Conservation (phyloP, 2,329 filamentous ascomycete species). For the Trichoderma citrinoviride region DNA sequence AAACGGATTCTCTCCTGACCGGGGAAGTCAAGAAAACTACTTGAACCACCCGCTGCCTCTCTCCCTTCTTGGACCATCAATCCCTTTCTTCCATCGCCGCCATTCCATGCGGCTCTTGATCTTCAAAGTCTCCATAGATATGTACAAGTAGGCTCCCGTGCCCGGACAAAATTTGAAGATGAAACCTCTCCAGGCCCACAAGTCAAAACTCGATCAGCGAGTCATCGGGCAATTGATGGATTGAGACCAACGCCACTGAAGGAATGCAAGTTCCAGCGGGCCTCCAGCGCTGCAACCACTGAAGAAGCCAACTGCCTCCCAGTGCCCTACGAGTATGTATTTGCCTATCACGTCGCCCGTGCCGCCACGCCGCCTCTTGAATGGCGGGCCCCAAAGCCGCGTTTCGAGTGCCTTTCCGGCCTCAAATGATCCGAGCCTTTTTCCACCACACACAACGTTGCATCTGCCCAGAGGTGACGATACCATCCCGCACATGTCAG, state of each 20-base stretch:
- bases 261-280: neutral
- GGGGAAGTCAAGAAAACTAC: neutral
- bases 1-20: conserved; percentile 16
- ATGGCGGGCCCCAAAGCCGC: conserved; percentile 11
- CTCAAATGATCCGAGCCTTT: neutral
- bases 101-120: neutral
- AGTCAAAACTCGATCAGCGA: too few relatives aligned
- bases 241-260: too few relatives aligned
- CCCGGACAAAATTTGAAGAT: neutral
- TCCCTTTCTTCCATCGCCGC: neutral
- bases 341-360: conserved; percentile 5
- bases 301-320: neutral
- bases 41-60: neutral
- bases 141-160: neutral
- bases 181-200: too few relatives aligned
- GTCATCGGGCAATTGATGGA: too few relatives aligned
- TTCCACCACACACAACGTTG: conserved; percentile 21
- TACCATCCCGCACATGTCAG: neutral
- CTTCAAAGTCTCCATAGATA: neutral
- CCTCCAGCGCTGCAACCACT: neutral
- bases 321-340: too few relatives aligned
- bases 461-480: conserved; percentile 11
- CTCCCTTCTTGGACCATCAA: neutral
- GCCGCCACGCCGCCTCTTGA: conserved; percentile 18
- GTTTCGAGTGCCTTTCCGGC: neutral